Base-by-base conservation (phyloP, 352 stramenopile species). In the Pythium sukuiense region DNA sequence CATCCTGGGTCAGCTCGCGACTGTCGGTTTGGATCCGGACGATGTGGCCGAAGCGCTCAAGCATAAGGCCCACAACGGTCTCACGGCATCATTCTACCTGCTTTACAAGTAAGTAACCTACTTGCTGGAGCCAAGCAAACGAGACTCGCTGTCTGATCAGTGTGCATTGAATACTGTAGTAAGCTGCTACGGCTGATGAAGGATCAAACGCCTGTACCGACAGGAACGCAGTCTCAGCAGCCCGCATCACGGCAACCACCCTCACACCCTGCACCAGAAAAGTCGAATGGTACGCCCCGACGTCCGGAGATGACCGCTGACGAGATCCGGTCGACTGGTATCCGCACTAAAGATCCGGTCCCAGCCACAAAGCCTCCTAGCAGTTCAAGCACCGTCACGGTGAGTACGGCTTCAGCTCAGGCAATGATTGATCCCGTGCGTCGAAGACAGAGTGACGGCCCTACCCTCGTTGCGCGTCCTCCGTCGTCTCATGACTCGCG, bases 21-120 rank as follows among this genome's bases (percentile, higher is more conserved):
- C 73, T 3, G 48, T 92, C 26, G 84, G 85, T 8, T 33, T 96
- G 27, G 55, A 83, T 29, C 66, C 56, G 3, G 53, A 64, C 24
- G 71, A 71, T 1, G 71, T 97, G 20, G 49, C 78, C 2, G 59
- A 70, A 27, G 76, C 73, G 3, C 33, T 97, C 46, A 46, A 71
- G 13, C 68, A 79, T 32, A 80, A 86, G 29, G 64, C 49, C 9
- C 85, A 92, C 73, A 95, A 96, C 63, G 69, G 62, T 2, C 58
- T 87, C 46, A 96, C 89, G 0, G 76, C 89, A 2, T 79, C 85
- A 1, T 97, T 95, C 57, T 94, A 79, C 35, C 74, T 97, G 32
- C 67, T 96, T 4, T 77, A 87, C 66, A 81, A 73, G 69, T 76
- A 61, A 26, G 63, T 68, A n/a, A n/a, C n/a, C n/a, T n/a, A n/a